These are phyloP conservation scores for Rasamsonia emersonii DNA, from an alignment of 2,329 filamentous ascomycete species.

Conservation along the genomic window DNA sequence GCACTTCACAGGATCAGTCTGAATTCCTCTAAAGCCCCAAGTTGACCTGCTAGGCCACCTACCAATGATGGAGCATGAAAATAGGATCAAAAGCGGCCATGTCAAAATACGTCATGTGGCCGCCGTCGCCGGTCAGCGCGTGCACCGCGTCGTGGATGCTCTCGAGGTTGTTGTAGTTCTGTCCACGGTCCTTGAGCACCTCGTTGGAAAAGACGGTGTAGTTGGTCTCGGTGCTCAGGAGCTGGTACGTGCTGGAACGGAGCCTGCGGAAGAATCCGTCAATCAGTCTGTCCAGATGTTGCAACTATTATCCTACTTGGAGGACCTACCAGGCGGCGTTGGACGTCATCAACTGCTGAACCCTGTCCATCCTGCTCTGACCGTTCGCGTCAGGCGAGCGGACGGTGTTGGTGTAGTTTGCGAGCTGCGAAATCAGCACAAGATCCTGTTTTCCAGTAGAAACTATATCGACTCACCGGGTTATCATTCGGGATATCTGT, in stretches of 20 bases:
- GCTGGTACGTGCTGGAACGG: constrained; percentile 17
- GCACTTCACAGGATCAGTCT: constrained; percentile 36
- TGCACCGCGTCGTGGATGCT: constrained; percentile 41
- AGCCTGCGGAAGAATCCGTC: constrained; percentile 9
- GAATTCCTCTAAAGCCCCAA: neutral
- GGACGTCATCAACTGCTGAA: constrained; percentile 11
- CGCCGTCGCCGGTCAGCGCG: constrained; percentile 48
- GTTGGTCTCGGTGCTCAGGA: constrained; percentile 17
- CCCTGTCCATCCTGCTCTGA: constrained; percentile 8
- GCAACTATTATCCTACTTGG: neutral
- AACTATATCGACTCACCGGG: constrained; percentile 4
- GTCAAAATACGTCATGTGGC: constrained; percentile 62
- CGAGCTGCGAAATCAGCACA: constrained; percentile 8
- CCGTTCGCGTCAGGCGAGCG: constrained; percentile 12
- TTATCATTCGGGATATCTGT: constrained; percentile 9
- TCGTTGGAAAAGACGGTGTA: constrained; percentile 19
- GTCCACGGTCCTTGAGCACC: constrained; percentile 9
- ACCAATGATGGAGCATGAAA: constrained; percentile 66
- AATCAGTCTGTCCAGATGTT: neutral
- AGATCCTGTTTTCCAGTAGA: neutral
- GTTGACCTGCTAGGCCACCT: constrained; percentile 9
- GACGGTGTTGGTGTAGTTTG: constrained; percentile 10
- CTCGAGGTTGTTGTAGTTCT: constrained; percentile 28
- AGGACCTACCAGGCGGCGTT: constrained; percentile 15
- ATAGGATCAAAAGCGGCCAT: constrained; percentile 72